Percentiles rank a stretch among this genome's conserved stretches.
Conservation (phyloP, 2,329 filamentous ascomycete species). For the Arthrobotrys entomopaga region DNA sequence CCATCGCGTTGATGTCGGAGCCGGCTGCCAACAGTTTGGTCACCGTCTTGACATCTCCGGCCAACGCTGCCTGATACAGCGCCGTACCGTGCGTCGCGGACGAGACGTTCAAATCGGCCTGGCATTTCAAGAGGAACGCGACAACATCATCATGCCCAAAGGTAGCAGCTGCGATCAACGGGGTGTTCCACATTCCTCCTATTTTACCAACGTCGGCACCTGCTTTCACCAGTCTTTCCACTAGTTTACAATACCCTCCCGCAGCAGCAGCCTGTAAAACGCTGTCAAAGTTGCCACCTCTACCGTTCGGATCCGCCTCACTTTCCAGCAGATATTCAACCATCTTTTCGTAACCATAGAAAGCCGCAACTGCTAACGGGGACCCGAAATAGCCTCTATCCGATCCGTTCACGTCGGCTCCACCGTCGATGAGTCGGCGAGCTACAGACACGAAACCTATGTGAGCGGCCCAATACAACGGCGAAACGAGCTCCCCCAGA, state of each 20-base stretch:
- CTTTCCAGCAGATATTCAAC: conserved; percentile 59
- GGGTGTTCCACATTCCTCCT: conserved; percentile 53
- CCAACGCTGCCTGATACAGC: conserved; percentile 32
- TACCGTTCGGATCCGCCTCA: conserved; percentile 58
- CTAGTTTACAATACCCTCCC: conserved; percentile 42
- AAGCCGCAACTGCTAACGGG: conserved; percentile 60
- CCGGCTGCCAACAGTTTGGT: conserved; percentile 12
- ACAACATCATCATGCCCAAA: conserved; percentile 24
- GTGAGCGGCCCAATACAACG: conserved; percentile 27
- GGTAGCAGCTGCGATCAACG: conserved; percentile 47
- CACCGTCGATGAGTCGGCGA: conserved; percentile 1
- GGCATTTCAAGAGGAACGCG: conserved; percentile 18
- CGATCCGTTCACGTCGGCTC: conserved; percentile 16
- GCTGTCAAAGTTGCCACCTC: conserved; percentile 56
- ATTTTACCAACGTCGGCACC: conserved; percentile 55
- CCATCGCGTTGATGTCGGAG: conserved; percentile 23
- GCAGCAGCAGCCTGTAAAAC: conserved; percentile 57
- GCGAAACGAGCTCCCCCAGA: background rate
- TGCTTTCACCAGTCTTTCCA: conserved; percentile 47
- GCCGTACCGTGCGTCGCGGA: conserved; percentile 16
- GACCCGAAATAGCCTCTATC: conserved; percentile 55
- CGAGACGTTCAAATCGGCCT: conserved; percentile 16
- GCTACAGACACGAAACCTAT: conserved; percentile 10
- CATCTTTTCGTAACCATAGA: conserved; percentile 57
- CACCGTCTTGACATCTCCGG: conserved; percentile 21